Conservation (phyloP, 1,284 basidiomycete species). For the Thelephora terrestris region DNA sequence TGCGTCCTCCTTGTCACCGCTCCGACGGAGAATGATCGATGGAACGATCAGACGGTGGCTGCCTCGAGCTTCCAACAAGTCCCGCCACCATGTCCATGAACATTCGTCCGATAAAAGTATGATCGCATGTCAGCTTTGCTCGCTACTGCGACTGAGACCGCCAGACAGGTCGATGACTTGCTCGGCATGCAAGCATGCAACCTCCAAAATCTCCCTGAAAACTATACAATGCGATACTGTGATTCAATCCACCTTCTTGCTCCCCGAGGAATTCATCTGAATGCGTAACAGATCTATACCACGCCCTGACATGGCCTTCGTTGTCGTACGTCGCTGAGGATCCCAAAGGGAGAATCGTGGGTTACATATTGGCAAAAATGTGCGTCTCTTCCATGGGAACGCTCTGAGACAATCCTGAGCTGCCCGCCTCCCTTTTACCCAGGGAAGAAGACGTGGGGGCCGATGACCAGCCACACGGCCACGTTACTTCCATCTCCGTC, state of each 20-base stretch:
- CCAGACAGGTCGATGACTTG: conserved; percentile 51
- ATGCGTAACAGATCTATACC: conserved; percentile 65
- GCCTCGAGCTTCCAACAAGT: not conserved
- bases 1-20: too few relatives aligned
- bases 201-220: conserved; percentile 80
- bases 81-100: not conserved
- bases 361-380: conserved; percentile 95
- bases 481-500: conserved; percentile 89
- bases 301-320: conserved; percentile 87
- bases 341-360: conserved; percentile 80
- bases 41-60: too few relatives aligned
- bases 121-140: not conserved
- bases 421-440: conserved; percentile 11
- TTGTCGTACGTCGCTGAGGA: conserved; percentile 93
- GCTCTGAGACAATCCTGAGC: conserved; percentile 4
- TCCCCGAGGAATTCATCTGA: not conserved
- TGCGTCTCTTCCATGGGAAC: conserved; percentile 24
- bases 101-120: not conserved
- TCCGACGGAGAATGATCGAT: too few relatives aligned
- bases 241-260: conserved; percentile 20
- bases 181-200: conserved; percentile 91
- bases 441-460: conserved; percentile 67
- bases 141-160: not conserved
- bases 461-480: conserved; percentile 61
- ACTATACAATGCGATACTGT: conserved; percentile 86